A percentile compares a stretch with the other conserved stretches of the same genome.
phyloP scores from a whole-genome alignment of 2,329 filamentous ascomycete genomes.

The Scedosporium aurantiacum region DNA sequence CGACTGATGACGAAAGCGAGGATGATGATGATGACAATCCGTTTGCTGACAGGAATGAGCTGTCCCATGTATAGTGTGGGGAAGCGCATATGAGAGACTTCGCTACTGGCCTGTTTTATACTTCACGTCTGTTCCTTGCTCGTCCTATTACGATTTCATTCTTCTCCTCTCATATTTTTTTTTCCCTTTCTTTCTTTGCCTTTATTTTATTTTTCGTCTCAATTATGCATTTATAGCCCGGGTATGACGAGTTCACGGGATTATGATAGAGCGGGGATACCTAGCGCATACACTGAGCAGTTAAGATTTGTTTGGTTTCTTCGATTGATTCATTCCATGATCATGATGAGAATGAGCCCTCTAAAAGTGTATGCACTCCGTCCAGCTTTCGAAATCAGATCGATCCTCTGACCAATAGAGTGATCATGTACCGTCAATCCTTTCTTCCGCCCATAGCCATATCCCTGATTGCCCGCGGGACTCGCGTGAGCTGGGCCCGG shows the following conservation, averaged over 20 bases:
- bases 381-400: background rate
- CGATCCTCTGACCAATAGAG: background rate
- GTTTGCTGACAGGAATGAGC: conserved; percentile 65
- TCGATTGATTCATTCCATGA: background rate
- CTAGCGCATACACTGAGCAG: background rate
- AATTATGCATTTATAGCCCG: background rate
- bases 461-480: background rate
- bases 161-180: background rate
- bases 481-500: background rate
- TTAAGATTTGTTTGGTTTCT: background rate
- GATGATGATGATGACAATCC: conserved; percentile 78
- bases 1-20: conserved; percentile 39
- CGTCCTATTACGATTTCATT: background rate
- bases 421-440: background rate
- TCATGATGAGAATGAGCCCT: background rate
- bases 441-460: background rate
- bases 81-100: background rate
- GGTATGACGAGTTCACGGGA: background rate
- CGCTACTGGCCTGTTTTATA: background rate
- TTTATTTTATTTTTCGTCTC: background rate
- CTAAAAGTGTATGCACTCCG: too few relatives aligned
- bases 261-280: background rate
- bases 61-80: background rate
- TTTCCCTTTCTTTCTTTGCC: background rate
- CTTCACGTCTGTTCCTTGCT: background rate